A percentile compares a stretch with the other conserved stretches of the same genome.
Evolutionary conservation across 768 basidiomycete species (phyloP).

Genomic region (Trametes meyenii): DNA sequence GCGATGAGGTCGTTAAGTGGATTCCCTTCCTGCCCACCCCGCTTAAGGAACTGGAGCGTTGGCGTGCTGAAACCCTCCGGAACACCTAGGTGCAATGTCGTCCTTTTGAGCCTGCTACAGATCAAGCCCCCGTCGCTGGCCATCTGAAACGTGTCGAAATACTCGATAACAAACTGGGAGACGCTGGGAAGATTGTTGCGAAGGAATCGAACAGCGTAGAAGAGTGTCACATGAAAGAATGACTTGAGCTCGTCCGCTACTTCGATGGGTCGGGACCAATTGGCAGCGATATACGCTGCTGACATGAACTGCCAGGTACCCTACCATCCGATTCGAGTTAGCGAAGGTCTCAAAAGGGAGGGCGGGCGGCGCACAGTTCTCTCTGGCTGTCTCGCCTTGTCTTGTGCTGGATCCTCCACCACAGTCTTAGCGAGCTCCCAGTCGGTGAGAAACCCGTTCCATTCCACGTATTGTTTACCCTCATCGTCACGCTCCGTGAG

Average conservation of each 20-base stretch:
- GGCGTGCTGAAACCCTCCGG: no score
- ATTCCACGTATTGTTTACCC: background rate
- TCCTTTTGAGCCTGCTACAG: no score
- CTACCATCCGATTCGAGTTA: background rate
- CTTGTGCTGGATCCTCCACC: background rate
- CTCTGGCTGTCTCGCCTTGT: background rate
- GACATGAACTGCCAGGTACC: conserved; percentile 1
- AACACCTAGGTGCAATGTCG: no score
- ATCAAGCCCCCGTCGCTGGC: no score
- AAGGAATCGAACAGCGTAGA: background rate
- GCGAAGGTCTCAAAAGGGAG: background rate
- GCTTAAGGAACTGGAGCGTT: no score
- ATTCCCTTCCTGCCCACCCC: no score
- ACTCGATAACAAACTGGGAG: background rate
- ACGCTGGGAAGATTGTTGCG: background rate
- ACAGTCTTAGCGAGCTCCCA: background rate
- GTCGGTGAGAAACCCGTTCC: background rate
- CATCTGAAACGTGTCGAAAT: background rate
- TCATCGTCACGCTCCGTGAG: background rate
- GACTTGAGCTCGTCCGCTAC: conserved; percentile 14
- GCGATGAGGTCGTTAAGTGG: no score
- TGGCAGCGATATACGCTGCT: background rate
- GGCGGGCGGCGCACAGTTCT: background rate
- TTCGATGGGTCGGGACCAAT: background rate
- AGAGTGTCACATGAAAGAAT: conserved; percentile 2